Conservation (phyloP, 495 filamentous ascomycete species). For the Evernia prunastri region DNA sequence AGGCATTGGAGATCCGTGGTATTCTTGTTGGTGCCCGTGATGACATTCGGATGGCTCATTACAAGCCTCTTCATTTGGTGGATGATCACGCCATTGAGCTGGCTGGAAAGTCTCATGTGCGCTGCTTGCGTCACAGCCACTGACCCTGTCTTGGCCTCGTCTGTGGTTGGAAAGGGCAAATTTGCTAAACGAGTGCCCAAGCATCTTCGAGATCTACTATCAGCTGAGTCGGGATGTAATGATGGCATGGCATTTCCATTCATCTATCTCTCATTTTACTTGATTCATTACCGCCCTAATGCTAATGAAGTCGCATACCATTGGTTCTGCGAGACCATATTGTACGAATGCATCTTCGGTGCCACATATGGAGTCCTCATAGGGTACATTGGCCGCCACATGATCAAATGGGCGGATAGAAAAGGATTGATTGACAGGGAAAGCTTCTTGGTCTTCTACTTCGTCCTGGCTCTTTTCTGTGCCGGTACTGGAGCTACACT, state of each 20-base stretch:
- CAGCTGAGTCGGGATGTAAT: constrained; percentile 97
- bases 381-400: constrained; percentile 82
- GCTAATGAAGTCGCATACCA: constrained; percentile 65
- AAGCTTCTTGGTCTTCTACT: constrained; percentile 98
- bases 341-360: constrained; percentile 96
- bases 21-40: constrained; percentile 85
- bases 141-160: constrained; percentile 94
- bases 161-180: constrained; percentile 97
- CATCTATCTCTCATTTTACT: constrained; percentile 84
- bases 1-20: constrained; percentile 92
- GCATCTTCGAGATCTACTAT: constrained; percentile 90
- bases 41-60: constrained; percentile 94
- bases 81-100: constrained; percentile 75
- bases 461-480: constrained; percentile 91
- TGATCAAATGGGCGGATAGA: constrained; percentile 83
- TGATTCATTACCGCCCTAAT: constrained; percentile 70
- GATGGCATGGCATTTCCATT: constrained; percentile 99
- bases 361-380: constrained; percentile 82
- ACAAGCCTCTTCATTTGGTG: constrained; percentile 97
- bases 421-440: constrained; percentile 87
- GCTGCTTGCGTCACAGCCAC: constrained; percentile 97
- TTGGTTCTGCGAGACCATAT: constrained; percentile 84
- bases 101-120: constrained; percentile 78
- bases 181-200: constrained; percentile 97
- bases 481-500: constrained; percentile 89